Evolutionary conservation across 73 alveolate genomes (phyloP).

Genomic region (Blepharisma japonicum): DNA sequence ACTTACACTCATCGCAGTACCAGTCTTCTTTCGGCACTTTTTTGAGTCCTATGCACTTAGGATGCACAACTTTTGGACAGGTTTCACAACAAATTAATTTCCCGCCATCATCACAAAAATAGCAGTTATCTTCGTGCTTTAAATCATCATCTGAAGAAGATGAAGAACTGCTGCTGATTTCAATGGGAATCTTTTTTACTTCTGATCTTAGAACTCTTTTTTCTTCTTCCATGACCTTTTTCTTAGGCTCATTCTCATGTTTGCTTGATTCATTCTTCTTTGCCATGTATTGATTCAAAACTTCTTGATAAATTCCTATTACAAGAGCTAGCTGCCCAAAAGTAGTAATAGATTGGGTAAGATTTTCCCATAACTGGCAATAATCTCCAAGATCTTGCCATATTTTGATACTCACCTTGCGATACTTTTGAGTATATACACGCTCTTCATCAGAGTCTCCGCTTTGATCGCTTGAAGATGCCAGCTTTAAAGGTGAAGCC

Average conservation of each 20-base stretch:
- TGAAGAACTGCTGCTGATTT: neutral
- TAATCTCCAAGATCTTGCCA: constrained; percentile 18
- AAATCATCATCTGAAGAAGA: constrained; percentile 42
- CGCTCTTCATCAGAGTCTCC: neutral
- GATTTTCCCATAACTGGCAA: neutral
- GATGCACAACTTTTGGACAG: constrained; percentile 81
- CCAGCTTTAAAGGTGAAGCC: neutral
- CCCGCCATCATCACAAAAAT: constrained; percentile 69
- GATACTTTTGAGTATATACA: constrained; percentile 17
- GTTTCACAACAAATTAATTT: constrained; percentile 72
- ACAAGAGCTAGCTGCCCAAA: neutral
- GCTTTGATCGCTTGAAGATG: neutral
- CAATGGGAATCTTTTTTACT: too few species aligned
- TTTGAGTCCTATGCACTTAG: constrained; percentile 55
- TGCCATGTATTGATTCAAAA: neutral
- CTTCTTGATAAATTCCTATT: constrained; percentile 23
- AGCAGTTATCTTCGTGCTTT: constrained; percentile 76
- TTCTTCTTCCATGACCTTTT: constrained; percentile 28
- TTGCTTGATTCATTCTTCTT: constrained; percentile 24
- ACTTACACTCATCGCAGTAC: constrained; percentile 72
- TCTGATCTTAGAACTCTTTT: neutral
- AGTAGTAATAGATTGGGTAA: neutral
- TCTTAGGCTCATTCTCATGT: constrained; percentile 5
- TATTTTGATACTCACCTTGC: constrained; percentile 28
- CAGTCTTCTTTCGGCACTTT: constrained; percentile 69